These are phyloP conservation scores for Gentiana straminea DNA, from an alignment of 257 asterid species.

Conservation along the genomic window DNA sequence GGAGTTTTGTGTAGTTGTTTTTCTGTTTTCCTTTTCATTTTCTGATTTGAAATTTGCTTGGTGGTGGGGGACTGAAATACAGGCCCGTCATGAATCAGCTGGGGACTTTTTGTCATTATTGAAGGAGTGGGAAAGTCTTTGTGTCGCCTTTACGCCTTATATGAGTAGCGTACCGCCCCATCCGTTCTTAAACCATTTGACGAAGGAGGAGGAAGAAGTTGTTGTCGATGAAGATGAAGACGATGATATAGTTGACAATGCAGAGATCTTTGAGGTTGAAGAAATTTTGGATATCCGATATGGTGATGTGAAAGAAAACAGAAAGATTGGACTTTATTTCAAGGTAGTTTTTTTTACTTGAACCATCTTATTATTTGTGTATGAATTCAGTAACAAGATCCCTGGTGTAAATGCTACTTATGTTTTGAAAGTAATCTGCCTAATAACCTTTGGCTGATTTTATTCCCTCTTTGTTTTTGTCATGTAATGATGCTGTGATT, in stretches of 20 bases:
- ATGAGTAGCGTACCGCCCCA: slow-evolving; percentile 13
- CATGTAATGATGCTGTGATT: too few species aligned
- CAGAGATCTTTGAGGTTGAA: slow-evolving; percentile 48
- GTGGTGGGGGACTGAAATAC: not conserved
- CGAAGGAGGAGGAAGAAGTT: slow-evolving; percentile 17
- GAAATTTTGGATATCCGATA: slow-evolving; percentile 38
- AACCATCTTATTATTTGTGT: too few species aligned
- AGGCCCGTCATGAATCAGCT: slow-evolving; percentile 68
- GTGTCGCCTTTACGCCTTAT: slow-evolving; percentile 27
- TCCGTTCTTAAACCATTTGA: slow-evolving; percentile 10
- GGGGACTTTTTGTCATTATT: slow-evolving; percentile 41
- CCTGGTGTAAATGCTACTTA: too few species aligned
- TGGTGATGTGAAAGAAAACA: slow-evolving; percentile 39
- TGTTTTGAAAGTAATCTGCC: too few species aligned
- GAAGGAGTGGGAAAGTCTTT: slow-evolving; percentile 66
- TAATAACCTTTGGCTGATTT: too few species aligned
- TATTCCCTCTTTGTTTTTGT: too few species aligned
- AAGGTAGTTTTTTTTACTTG: slow-evolving; percentile 32
- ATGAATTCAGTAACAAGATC: not conserved
- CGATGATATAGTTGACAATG: slow-evolving; percentile 9
- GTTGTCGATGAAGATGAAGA: slow-evolving; percentile 16
- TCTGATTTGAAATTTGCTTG: too few species aligned
- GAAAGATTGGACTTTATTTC: slow-evolving; percentile 30
- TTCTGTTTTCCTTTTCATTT: too few species aligned
- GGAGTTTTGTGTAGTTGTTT: too few species aligned